A percentile compares a stretch with the other conserved stretches of the same genome.
Evolutionary conservation across 108 stramenopile species (phyloP).

Genomic region (Seminavis robusta): DNA sequence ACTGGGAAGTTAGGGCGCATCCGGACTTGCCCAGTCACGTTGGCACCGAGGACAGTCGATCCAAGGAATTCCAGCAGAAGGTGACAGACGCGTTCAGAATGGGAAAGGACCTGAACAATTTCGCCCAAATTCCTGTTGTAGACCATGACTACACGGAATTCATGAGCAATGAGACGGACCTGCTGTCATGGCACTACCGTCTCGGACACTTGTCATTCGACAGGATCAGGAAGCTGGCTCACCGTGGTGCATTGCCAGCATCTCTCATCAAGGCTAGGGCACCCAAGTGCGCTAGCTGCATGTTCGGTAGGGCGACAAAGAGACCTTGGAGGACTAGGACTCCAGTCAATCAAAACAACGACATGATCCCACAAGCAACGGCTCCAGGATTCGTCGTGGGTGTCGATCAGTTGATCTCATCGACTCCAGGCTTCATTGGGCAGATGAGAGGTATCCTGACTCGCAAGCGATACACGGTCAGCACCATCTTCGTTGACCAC

Average conservation of each 20-base stretch:
- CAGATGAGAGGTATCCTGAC: slow-evolving; percentile 22
- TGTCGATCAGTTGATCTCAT: slow-evolving; percentile 13
- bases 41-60: too few species aligned
- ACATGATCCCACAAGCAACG: too few species aligned
- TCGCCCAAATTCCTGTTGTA: too few species aligned
- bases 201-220: slow-evolving; percentile 20
- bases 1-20: too few species aligned
- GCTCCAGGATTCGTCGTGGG: slow-evolving; percentile 12
- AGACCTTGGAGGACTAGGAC: slow-evolving; percentile 11
- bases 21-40: too few species aligned
- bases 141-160: slow-evolving; percentile 15
- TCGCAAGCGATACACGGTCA: slow-evolving; percentile 3
- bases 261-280: slow-evolving; percentile 16
- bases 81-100: too few species aligned
- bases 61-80: too few species aligned
- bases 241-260: slow-evolving; percentile 20
- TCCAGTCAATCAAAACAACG: too few species aligned
- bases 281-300: slow-evolving; percentile 31
- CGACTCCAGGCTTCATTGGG: slow-evolving; percentile 14
- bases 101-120: too few species aligned
- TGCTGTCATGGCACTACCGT: slow-evolving; percentile 21
- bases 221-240: slow-evolving; percentile 25
- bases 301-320: slow-evolving; percentile 8
- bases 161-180: slow-evolving; percentile 6
- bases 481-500: slow-evolving; percentile 28